Conservation (phyloP, 2,329 filamentous ascomycete species). For the Pseudopithomyces maydicus region DNA sequence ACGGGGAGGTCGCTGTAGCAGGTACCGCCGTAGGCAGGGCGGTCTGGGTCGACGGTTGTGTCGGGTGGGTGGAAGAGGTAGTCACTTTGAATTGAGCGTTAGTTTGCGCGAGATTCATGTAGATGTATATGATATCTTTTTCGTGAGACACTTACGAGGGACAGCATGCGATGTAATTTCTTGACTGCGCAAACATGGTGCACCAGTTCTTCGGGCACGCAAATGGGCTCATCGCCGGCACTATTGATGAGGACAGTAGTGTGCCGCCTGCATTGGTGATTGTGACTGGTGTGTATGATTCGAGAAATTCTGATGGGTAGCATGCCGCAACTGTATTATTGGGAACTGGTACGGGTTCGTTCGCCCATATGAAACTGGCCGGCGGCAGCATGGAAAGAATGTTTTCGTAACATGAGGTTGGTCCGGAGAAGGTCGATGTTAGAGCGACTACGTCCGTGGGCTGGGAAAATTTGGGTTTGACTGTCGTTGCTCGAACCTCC, state of each 20-base stretch:
- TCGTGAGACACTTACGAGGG: constrained; percentile 23
- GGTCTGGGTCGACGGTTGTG: constrained; percentile 17
- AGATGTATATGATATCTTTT: too few species aligned
- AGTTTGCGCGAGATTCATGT: background rate
- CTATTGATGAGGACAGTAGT: constrained; percentile 16
- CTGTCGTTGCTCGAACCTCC: background rate
- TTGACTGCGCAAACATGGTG: constrained; percentile 19
- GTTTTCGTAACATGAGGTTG: constrained; percentile 28
- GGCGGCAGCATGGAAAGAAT: constrained; percentile 28
- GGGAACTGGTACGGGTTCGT: constrained; percentile 29
- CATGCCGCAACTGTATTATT: constrained; percentile 25
- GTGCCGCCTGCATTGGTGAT: constrained; percentile 11
- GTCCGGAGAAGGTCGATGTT: constrained; percentile 31
- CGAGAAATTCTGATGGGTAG: constrained; percentile 30
- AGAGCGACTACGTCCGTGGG: constrained; percentile 21
- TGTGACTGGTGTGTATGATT: constrained; percentile 22
- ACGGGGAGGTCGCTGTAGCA: constrained; percentile 29
- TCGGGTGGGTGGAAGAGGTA: constrained; percentile 24
- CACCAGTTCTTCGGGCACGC: constrained; percentile 31
- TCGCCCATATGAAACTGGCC: constrained; percentile 31
- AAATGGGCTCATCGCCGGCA: constrained; percentile 31
- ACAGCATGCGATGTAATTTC: constrained; percentile 36
- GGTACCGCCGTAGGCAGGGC: constrained; percentile 33
- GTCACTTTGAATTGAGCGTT: constrained; percentile 14
- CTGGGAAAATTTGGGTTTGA: constrained; percentile 9